Base-by-base conservation (phyloP, 1,284 basidiomycete genomes). In the Cystobasidium sp. region DNA sequence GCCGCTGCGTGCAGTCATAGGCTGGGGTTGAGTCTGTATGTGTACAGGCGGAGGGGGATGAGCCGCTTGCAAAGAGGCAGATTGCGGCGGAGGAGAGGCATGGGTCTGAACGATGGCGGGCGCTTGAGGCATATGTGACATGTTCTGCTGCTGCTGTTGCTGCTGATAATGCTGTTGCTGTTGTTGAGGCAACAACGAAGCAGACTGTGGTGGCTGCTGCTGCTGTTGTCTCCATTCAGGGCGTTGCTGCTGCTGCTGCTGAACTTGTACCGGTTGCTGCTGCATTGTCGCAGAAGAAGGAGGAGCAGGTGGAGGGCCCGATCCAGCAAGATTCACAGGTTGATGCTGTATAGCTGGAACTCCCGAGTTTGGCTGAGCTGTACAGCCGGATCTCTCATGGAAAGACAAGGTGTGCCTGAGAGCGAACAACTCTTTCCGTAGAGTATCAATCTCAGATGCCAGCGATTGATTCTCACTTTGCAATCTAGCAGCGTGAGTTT, bases 361-460 rank as follows among this genome's bases (percentile, higher is more conserved):
- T 12, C 24, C 10, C 9, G 22, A 37, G 12, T 7, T 7, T 1
- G 49, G n/a, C 47, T 37, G 43, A 51, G 62, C 49, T 6, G 62
- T 53, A 20, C 70, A 73, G 6, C 70, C 70, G 16, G 49, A 73
- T 59, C 70, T 63, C 44, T 73, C 70, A 56, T 73, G 70, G 43
- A 73, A 73, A 12, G 62, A 66, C 16, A 73, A 24, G 6, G 70
- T 73, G 66, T 73, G 70, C 10, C 70, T 31, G 0, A 73, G 39
- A 44, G 70, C 70, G 55, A 73, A 73, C 37, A 73, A 52, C 20
- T 73, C 70, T 37, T 73, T 73, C 6, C 70, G 70, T 14, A 73
- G 41, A 1, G 31, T 22, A 44, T 73, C 70, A 59, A 73, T 66
- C 24, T 73, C 70, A 37, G 39, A 3, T 24, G 70, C n/a, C 8